Evolutionary conservation across 2,329 filamentous ascomycete genomes (phyloP), one percentile per base, ranked within the genome.

Genomic region (Alternaria brassicicola): DNA sequence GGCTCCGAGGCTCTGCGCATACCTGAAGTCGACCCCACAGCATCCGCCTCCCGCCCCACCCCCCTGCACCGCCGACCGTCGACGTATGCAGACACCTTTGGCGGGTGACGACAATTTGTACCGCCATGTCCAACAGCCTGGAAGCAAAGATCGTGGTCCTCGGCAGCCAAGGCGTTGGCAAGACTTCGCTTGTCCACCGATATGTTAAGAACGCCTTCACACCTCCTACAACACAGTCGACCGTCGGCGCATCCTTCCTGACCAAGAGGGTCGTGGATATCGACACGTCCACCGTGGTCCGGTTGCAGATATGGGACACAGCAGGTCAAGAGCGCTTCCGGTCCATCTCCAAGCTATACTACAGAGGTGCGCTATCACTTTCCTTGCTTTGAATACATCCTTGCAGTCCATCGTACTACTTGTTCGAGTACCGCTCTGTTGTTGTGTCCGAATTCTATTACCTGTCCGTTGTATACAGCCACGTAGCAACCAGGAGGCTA

Each of bases 301-400:
- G 93, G n/a, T 83, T 97, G 35, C 93, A 97, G 74, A 96, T 97
- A 67, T 97, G 93, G 93, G 93, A 97, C 75, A 97, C 93, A 31
- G 92, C 94, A 56, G 94, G 94, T 61, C 94, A 99, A 75, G 94
- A 99, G 81, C 88, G 94, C 55, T 99, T 98, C 78, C 88, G 94
- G 69, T 93, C 90, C 62, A 98, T 99, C 72, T 96, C 92, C 9
- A 89, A 93, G 55, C 87, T 99, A 52, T 98, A 98, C 83, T 99
- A 99, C 80, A 90, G 94, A 73, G 77, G 77, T 78, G 72, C 38
- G 74, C 67, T 4, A 23, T 1, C 26, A 19, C 17, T 17, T 19
- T 26, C 42, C 58, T 67, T 47, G 62, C 57, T 30, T 30, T 21
- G 8, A 12, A 36, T 9, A 10, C 4, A 26, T 9, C 30, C 3